Base-by-base conservation (phyloP, 1,284 basidiomycete genomes). In the Cutaneotrichosporon spelunceum region DNA sequence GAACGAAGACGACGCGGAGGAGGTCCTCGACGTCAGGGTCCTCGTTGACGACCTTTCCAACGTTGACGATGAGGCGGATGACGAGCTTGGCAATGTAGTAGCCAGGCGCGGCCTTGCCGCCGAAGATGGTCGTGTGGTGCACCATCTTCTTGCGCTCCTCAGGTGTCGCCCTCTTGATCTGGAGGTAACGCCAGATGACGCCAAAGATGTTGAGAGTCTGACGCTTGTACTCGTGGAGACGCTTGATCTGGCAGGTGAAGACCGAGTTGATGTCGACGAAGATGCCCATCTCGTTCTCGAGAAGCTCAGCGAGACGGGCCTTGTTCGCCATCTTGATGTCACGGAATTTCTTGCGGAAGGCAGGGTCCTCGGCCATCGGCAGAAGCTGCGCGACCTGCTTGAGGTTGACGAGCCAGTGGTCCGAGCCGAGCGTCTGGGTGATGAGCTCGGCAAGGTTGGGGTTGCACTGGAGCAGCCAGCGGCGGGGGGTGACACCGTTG, bases 211-310 rank as follows among this genome's bases (percentile, higher is more conserved):
- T 78, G 53, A 79, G 66, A 0, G 76, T 76, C 62, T 80, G 78
- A 48, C 77, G 86, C 84, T 94, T 95, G 78, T 94, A 94, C 81
- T 62, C 77, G 70, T 78, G 76, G 4, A 79, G 68, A 56, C 89
- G 87, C 84, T 94, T 95, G 73, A 93, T 90, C 79, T 95, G 93
- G 19, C 93, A 88, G 72, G 93, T 91, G 72, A 93, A 95, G 83
- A 95, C 84, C 26, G 90, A 91, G 57, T 87, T 81, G 30, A 90
- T 65, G 57, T 79, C 87, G 63, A 95, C 82, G 30, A 77, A 84
- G 64, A 82, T 66, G 16, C 91, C 91, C 24, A 94, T 81, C 5
- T 86, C 89, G 13, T 78, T 78, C 78, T 91, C 84, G 29, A 95
- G 85, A 69, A 91, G 83, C 60, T 87, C 84, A 8, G 91, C 91